Base-by-base conservation (phyloP, 495 filamentous ascomycete species). In the Neurospora tetraspora region DNA sequence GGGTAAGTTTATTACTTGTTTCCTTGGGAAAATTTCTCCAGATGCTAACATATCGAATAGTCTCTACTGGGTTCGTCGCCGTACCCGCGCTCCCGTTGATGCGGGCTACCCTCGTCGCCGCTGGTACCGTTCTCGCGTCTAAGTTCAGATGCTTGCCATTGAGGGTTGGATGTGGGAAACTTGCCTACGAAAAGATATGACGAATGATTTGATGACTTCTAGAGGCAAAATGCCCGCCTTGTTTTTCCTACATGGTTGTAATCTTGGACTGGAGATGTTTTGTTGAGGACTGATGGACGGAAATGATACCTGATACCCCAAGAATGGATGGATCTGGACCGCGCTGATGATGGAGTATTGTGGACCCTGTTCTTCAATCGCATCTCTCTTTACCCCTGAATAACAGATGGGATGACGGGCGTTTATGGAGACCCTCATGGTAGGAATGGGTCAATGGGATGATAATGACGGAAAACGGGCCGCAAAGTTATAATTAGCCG, bases 71-170 rank as follows among this genome's bases (percentile, higher is more conserved):
- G 81, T 84, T 31, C 82, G 75, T 53, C 80, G 81, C 43, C 81
- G 77, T 69, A 78, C 71, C 14, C 34, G 69, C 4, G 65, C 73
- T 5, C 71, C 69, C 16, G 68, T 73, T 14, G 39, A 47, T 8
- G 71, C 75, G 34, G 40, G 75, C 36, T 78, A 81, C 70, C 76
- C 73, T 23, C 82, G 82, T 69, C 83, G 84, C 69, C 78, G 76
- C 39, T 84, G 82, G 82, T 78, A 81, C 71, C 78, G 82, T 39
- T 82, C 81, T 61, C 83, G 79, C 71, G 81, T 85, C 77, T 85
- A 80, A 81, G 34, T 5, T 10, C 53, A 16, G 23, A 12, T 27
- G 23, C 2, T 59, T 14, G 20, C 20, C 47, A 12, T 53, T 53
- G 20, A 23, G 45, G 0, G 9, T 23, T 23, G 45, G n/a, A 12